Evolutionary conservation across 129 eudicot genomes (phyloP).

Genomic region (Flaveria bidentis): DNA sequence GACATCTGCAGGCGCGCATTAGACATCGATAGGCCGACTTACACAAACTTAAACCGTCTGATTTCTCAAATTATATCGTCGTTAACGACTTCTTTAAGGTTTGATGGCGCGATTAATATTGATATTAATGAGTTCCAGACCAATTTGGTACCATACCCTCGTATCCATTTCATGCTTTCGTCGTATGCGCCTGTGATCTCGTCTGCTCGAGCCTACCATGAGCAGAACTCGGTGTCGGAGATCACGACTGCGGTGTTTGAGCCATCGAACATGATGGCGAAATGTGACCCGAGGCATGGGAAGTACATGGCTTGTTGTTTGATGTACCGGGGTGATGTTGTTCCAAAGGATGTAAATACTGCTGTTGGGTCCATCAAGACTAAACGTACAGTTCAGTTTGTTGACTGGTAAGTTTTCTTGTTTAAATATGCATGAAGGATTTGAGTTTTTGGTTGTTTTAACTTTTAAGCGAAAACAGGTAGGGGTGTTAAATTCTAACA

Average conservation of each 20-base stretch:
- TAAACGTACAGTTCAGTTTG: constrained; percentile 78
- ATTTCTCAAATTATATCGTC: constrained; percentile 69
- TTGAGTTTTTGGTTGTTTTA: too few relatives aligned
- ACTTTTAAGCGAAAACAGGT: too few relatives aligned
- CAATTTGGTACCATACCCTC: constrained; percentile 74
- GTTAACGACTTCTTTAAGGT: constrained; percentile 65
- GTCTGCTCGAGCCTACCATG: constrained; percentile 67
- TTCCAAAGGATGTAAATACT: constrained; percentile 74
- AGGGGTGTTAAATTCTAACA: too few relatives aligned
- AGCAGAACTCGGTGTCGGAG: constrained; percentile 71
- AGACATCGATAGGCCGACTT: constrained; percentile 64
- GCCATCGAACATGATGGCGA: constrained; percentile 83
- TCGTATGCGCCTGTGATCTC: constrained; percentile 78
- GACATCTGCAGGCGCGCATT: constrained; percentile 65
- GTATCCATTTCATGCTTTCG: constrained; percentile 79
- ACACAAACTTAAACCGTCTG: constrained; percentile 68
- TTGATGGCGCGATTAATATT: constrained; percentile 77
- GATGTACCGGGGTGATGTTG: constrained; percentile 84
- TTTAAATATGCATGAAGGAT: background rate
- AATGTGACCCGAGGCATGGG: constrained; percentile 78
- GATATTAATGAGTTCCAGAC: constrained; percentile 76
- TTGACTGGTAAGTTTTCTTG: constrained; percentile 55
- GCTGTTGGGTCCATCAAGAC: constrained; percentile 64
- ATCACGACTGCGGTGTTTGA: constrained; percentile 79
- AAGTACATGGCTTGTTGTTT: constrained; percentile 80